Evolutionary conservation across 139 green algal genomes (phyloP).

Genomic region (Picochlorum sp.): DNA sequence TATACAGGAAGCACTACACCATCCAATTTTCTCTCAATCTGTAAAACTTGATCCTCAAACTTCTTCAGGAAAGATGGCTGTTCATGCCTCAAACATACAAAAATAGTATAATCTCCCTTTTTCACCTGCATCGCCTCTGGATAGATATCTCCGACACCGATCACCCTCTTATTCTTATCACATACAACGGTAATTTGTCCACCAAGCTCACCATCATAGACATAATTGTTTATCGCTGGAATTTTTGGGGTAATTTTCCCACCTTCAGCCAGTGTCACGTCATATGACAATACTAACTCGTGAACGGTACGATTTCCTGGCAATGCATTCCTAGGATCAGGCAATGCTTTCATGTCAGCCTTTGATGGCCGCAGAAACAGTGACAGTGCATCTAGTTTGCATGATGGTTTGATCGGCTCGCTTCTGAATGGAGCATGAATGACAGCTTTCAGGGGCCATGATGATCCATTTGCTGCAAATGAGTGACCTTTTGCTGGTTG

Average conservation of each 20-base stretch:
- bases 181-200: slow-evolving; percentile 58
- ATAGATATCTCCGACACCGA: slow-evolving; percentile 42
- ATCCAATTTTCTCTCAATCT: slow-evolving; percentile 48
- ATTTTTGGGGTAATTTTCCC: slow-evolving; percentile 60
- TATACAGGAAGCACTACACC: slow-evolving; percentile 53
- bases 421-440: slow-evolving; percentile 38
- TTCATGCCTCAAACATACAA: slow-evolving; percentile 64
- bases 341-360: slow-evolving; percentile 37
- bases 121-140: slow-evolving; percentile 13
- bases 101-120: slow-evolving; percentile 32
- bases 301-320: slow-evolving; percentile 53
- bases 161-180: slow-evolving; percentile 61
- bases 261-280: slow-evolving; percentile 57
- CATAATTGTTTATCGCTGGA: slow-evolving; percentile 56
- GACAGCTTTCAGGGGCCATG: slow-evolving; percentile 22
- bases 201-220: slow-evolving; percentile 54
- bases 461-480: slow-evolving; percentile 24
- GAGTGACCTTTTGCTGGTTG: background rate
- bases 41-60: slow-evolving; percentile 30
- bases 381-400: slow-evolving; percentile 45
- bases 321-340: slow-evolving; percentile 45
- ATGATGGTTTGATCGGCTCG: slow-evolving; percentile 50
- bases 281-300: slow-evolving; percentile 74
- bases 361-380: slow-evolving; percentile 42
- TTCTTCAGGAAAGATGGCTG: slow-evolving; percentile 62